Evolutionary conservation across 768 basidiomycete species (phyloP).

Genomic region (Amylocystis lapponica): DNA sequence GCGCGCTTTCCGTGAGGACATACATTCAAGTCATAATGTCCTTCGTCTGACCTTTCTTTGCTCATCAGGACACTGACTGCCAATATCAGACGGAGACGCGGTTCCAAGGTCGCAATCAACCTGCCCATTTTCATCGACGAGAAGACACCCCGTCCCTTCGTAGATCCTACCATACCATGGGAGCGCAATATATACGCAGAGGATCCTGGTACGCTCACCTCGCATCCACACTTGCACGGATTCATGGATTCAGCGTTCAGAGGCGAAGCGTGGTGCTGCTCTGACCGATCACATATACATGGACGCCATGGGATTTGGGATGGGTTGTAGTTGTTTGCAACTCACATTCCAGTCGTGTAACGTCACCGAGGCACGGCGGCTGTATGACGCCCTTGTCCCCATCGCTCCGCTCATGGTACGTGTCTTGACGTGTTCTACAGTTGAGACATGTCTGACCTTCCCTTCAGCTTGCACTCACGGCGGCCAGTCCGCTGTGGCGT

Average conservation of each 20-base stretch:
- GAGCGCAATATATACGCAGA: constrained; percentile 78
- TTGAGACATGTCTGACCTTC: constrained; percentile 1
- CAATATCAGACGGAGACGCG: constrained; percentile 86
- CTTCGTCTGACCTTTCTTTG: constrained; percentile 12
- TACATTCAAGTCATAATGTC: constrained; percentile 9
- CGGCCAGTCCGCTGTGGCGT: constrained; percentile 91
- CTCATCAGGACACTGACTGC: constrained; percentile 84
- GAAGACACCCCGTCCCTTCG: constrained; percentile 82
- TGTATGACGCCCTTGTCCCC: constrained; percentile 96
- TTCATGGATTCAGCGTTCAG: constrained; percentile 29
- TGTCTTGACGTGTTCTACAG: constrained; percentile 4
- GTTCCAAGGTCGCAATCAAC: constrained; percentile 93
- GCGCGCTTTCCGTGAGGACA: constrained; percentile 90
- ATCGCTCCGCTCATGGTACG: constrained; percentile 91
- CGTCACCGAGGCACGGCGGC: constrained; percentile 82
- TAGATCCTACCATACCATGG: constrained; percentile 91
- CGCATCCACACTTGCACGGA: not conserved
- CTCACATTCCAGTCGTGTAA: constrained; percentile 97
- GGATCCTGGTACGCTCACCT: constrained; percentile 57
- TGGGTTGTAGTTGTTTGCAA: constrained; percentile 98
- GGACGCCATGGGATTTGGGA: constrained; percentile 99
- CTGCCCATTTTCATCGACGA: constrained; percentile 88
- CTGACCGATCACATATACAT: constrained; percentile 90
- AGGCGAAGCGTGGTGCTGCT: constrained; percentile 88
- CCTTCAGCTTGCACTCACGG: constrained; percentile 81